A percentile compares a stretch with the other conserved stretches of the same genome.
Conservation (phyloP, 106 monocot genomes). For the Apostasia ramifera region DNA sequence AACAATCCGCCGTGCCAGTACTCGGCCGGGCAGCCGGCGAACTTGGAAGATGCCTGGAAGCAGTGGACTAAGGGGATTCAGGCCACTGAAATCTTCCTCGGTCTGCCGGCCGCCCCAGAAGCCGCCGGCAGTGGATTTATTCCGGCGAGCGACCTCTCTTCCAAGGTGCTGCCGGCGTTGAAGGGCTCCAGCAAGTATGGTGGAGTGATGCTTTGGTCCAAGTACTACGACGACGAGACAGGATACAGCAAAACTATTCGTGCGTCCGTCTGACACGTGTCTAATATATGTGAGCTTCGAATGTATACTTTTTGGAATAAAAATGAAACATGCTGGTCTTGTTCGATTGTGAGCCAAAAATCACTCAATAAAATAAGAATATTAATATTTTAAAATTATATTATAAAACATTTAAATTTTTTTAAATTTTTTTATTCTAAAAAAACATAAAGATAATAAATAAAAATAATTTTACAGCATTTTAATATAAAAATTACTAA, state of each 20-base stretch:
- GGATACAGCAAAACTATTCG: conserved; percentile 13
- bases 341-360: too few species aligned
- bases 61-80: conserved; percentile 10
- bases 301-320: too few species aligned
- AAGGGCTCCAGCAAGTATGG: conserved; percentile 20
- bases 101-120: conserved; percentile 11
- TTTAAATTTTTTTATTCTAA: too few species aligned
- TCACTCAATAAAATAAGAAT: too few species aligned
- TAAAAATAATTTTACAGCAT: too few species aligned
- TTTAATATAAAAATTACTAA: too few species aligned
- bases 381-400: too few species aligned
- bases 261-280: not conserved
- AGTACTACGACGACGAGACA: conserved; percentile 9
- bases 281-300: not conserved
- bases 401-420: too few species aligned
- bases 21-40: not conserved
- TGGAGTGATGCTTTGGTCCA: conserved; percentile 26
- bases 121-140: conserved; percentile 17
- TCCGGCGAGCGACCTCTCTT: not conserved
- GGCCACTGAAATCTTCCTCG: conserved; percentile 8
- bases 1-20: conserved; percentile 13
- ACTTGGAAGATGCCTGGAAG: conserved; percentile 15
- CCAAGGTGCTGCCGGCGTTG: conserved; percentile 12
- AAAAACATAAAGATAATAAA: too few species aligned
- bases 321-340: too few species aligned